Base-by-base conservation (phyloP, 805 yeast genomes). In the Hanseniaspora vineae region DNA sequence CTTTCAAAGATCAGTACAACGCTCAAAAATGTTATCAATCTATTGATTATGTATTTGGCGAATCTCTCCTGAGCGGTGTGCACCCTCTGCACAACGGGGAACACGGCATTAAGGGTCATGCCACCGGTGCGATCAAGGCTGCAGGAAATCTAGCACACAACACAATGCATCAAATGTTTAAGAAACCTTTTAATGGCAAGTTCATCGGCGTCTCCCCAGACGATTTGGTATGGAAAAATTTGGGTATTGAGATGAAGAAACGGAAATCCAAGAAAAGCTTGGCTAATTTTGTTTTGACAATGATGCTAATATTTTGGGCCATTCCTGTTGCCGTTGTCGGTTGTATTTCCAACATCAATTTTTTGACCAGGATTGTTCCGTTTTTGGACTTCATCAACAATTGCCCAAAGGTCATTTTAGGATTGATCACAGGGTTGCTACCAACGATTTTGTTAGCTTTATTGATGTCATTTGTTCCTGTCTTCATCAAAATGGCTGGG, bases 241-340 rank as follows among this genome's bases (percentile, higher is more conserved):
- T 85, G 55, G 70, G 80, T 29, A 65, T 80, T 57, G 67, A 76
- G 11, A 72, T 77, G 62, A 66, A 67, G 51, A 73, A 72, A 58
- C 78, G 95, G 64, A 61, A 72, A 42, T 52, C 74, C 19, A 81
- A 79, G 67, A 72, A 70, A 49, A 49, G 75, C 20, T 67, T 74
- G 47, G 90, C 95, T 1, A 71, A 70, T 48, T 70, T 84, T 14
- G 67, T 87, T 45, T 70, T 84, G 58, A 77, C 84, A 23, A 57
- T 77, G 50, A 68, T 81, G 65, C 78, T 90, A 51, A 76, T 90
- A 44, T 87, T 88, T 67, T 90, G 97, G 97, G 81, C 95, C 42
- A 80, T 90, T 56, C 98, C 98, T 10, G 97, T 90, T 39, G 95
- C 97, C n/a, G 88, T 87, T 58, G 96, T 90, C 46, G 97, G 97